Percentiles rank a stretch among this genome's conserved stretches.
Evolutionary conservation across 371 early-diverging fungal genomes (phyloP).

Genomic region (Lichtheimia ramosa): DNA sequence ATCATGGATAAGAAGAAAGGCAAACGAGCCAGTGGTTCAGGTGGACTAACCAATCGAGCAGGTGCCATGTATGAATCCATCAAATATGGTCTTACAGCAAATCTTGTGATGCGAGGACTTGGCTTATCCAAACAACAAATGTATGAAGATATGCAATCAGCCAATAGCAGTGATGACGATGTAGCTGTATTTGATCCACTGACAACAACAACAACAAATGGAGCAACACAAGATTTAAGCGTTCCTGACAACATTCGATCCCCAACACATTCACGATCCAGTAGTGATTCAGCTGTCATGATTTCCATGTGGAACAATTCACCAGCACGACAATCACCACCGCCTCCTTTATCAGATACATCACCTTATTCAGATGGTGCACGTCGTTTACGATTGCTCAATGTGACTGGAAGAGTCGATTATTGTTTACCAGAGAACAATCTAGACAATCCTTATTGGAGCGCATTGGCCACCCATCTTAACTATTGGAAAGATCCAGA

Average conservation of each 20-base stretch:
- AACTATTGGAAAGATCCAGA: constrained; percentile 80
- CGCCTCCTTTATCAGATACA: constrained; percentile 19
- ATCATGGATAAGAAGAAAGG: constrained; percentile 54
- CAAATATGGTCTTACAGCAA: constrained; percentile 58
- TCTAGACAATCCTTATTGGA: constrained; percentile 78
- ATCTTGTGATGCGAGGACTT: constrained; percentile 55
- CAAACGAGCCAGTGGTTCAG: constrained; percentile 71
- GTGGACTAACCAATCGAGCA: constrained; percentile 71
- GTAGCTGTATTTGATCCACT: constrained; percentile 11
- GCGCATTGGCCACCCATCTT: constrained; percentile 75
- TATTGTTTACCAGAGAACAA: constrained; percentile 79
- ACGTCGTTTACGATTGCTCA: constrained; percentile 55
- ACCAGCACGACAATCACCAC: constrained; percentile 20
- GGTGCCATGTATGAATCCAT: constrained; percentile 70
- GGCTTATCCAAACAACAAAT: constrained; percentile 47
- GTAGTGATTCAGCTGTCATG: constrained; percentile 29
- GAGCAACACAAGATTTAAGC: no score
- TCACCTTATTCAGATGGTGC: constrained; percentile 38
- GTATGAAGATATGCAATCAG: constrained; percentile 35
- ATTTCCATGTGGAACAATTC: neutral
- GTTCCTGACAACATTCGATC: no score
- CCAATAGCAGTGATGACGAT: constrained; percentile 17
- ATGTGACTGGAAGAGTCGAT: constrained; percentile 74
- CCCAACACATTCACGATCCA: constrained; percentile 19
- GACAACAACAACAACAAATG: neutral